Evolutionary conservation across 495 filamentous ascomycete species (phyloP), one percentile per base, ranked within the genome.

Genomic region (Rhypophila decipiens): DNA sequence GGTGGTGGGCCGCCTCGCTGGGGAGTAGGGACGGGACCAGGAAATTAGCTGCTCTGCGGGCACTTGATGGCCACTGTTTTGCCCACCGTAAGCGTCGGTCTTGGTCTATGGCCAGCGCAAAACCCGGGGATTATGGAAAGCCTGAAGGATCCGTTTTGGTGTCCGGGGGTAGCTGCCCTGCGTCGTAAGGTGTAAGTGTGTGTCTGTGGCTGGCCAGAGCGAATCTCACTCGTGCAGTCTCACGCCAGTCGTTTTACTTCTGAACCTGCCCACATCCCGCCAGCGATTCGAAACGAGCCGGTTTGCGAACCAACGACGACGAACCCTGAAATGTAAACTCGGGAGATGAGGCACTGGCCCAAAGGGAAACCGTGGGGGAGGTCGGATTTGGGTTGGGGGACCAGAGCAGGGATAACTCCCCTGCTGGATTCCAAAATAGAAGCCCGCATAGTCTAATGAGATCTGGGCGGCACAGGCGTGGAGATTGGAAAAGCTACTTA

Each of bases 71-170:
- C 24, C 20, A 34, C 45, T 46, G 47, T 45, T 15, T 24, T 52
- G 53, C 44, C 35, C 53, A 47, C 50, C 58, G 50, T 51, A 54
- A 51, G 53, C 39, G 24, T 50, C 19, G 46, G 50, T 35, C 48
- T 46, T 42, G 55, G 51, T 52, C 55, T 51, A 50, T 56, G 58
- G 52, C 57, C 46, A 52, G 58, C 60, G 50, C 55, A 58, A 46
- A 54, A 46, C 53, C 41, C 37, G 40, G 47, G 24, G 39, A 51
- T 47, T 44, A 39, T 27, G 35, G 41, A 42, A 43, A 18, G 24
- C 50, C 39, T 45, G 52, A 39, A 44, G 43, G 43, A 38, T 18
- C 36, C 35, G 46, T 44, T 42, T 39, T 35, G 11, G 17, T 45
- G 38, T 44, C 45, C 37, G 44, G 43, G 49, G 46, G 43, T 21